phyloP scores from a whole-genome alignment of 305 asterid genomes.

The Fraxinus velutina region DNA sequence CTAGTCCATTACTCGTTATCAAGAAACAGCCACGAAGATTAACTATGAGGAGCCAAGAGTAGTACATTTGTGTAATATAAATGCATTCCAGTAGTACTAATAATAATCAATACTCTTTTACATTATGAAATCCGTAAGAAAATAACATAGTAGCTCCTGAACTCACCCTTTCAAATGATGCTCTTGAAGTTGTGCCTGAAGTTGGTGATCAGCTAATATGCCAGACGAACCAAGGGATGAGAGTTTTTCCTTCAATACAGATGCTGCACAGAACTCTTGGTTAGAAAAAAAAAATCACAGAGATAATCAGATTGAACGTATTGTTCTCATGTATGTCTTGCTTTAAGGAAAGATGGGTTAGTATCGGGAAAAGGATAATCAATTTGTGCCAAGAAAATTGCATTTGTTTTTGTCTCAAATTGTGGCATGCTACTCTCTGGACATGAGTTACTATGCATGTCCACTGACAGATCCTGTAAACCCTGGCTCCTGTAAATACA shows the following conservation, averaged over 20 bases:
- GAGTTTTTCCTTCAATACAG: constrained; percentile 95
- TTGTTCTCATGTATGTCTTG: neutral
- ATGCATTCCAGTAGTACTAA: neutral
- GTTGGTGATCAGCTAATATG: constrained; percentile 97
- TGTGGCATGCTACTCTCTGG: neutral
- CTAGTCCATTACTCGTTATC: neutral
- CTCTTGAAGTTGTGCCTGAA: constrained; percentile 96
- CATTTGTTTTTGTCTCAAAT: neutral
- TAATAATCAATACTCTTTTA: neutral
- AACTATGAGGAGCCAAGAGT: neutral
- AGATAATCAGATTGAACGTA: neutral
- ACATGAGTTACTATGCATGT: neutral
- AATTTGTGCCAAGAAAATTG: neutral
- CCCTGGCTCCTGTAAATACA: neutral
- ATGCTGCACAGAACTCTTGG: constrained; percentile 56
- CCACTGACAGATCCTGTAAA: neutral
- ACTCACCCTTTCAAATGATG: constrained; percentile 95
- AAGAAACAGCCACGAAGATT: neutral
- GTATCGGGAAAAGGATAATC: neutral
- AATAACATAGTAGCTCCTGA: constrained; percentile 14
- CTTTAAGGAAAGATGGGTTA: neutral
- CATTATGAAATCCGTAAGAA: neutral
- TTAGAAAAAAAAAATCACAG: constrained; percentile 13
- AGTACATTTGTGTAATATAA: neutral
- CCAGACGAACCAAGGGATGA: constrained; percentile 98